These are phyloP conservation scores for Aureobasidium sp. DNA, from an alignment of 2,329 filamentous ascomycete species.

Conservation along the genomic window DNA sequence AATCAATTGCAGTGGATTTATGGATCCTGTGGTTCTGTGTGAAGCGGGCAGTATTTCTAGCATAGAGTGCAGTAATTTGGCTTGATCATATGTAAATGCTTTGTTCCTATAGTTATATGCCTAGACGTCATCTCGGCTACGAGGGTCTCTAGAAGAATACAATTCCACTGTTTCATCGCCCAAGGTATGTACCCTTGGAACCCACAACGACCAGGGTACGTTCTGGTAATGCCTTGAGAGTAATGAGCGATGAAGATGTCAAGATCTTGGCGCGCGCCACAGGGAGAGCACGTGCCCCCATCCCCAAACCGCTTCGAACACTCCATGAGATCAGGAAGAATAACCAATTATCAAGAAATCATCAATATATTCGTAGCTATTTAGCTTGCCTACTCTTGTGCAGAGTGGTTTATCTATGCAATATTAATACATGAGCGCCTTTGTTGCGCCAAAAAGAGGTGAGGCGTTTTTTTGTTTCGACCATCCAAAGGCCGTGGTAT, in stretches of 20 bases:
- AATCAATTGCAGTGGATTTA: not conserved
- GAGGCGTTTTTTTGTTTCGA: not conserved
- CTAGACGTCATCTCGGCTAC: too few relatives aligned
- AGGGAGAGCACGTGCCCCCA: not conserved
- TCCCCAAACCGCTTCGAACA: not conserved
- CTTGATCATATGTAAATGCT: too few relatives aligned
- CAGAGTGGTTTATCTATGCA: slow-evolving; percentile 2
- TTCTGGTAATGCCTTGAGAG: too few relatives aligned
- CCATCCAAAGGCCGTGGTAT: slow-evolving; percentile 1
- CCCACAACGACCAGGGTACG: too few relatives aligned
- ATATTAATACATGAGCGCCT: slow-evolving; percentile 4
- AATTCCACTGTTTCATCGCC: too few relatives aligned
- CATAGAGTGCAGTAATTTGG: too few relatives aligned
- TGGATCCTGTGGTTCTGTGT: too few relatives aligned
- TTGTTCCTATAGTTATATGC: too few relatives aligned
- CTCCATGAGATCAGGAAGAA: not conserved
- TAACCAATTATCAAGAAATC: not conserved
- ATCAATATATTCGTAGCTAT: slow-evolving; percentile 5
- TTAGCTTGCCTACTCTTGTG: not conserved
- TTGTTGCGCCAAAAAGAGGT: not conserved
- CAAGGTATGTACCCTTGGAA: too few relatives aligned
- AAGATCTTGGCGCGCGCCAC: not conserved
- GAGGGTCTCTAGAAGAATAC: too few relatives aligned
- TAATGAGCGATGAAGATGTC: too few relatives aligned
- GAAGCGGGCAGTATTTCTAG: too few relatives aligned